Evolutionary conservation across 345 rosid genomes (phyloP).

Genomic region (Nasturtium officinale): DNA sequence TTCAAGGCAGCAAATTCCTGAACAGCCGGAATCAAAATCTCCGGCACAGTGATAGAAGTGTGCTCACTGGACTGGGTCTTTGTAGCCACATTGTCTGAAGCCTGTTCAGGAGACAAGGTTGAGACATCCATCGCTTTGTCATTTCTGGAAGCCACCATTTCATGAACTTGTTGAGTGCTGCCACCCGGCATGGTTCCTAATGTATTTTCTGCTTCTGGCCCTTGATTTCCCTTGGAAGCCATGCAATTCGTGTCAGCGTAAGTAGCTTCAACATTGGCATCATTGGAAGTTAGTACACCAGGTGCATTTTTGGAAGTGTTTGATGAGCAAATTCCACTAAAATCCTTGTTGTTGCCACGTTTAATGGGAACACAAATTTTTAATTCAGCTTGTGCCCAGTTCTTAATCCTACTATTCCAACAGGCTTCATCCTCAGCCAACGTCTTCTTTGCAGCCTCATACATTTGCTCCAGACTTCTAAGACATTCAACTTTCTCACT

Average conservation of each 20-base stretch:
- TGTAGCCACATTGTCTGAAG: slow-evolving; percentile 34
- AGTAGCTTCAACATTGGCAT: no score
- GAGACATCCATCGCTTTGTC: slow-evolving; percentile 29
- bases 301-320: no score
- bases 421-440: slow-evolving; percentile 50
- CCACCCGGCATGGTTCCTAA: no score
- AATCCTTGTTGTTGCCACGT: no score
- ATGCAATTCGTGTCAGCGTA: no score
- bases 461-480: slow-evolving; percentile 50
- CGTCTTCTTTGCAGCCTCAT: slow-evolving; percentile 48
- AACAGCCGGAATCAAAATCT: slow-evolving; percentile 22
- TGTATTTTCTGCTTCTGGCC: no score
- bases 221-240: no score
- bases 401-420: slow-evolving; percentile 52
- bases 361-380: no score
- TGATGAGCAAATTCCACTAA: no score
- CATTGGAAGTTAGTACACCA: no score
- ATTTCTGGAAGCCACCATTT: no score
- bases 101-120: slow-evolving; percentile 32
- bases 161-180: no score
- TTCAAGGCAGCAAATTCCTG: slow-evolving; percentile 12
- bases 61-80: slow-evolving; percentile 36
- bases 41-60: slow-evolving; percentile 31
- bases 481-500: slow-evolving; percentile 42
- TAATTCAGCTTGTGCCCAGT: slow-evolving; percentile 54